These are phyloP conservation scores for Nepenthes mirabilis DNA, from an alignment of 148 eudicot species.

Conservation along the genomic window DNA sequence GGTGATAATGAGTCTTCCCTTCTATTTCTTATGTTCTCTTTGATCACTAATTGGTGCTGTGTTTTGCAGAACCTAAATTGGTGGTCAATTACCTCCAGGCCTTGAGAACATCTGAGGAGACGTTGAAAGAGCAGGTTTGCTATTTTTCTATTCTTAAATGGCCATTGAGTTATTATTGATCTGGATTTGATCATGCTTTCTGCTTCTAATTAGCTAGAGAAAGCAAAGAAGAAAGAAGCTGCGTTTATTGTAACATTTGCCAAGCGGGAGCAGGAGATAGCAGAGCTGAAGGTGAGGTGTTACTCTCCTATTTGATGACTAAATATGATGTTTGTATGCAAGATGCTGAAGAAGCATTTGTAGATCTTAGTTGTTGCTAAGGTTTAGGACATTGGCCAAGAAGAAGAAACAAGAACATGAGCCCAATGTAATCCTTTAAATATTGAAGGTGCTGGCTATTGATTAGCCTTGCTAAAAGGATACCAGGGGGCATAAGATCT, in stretches of 20 bases:
- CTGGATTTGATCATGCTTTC: constrained; percentile 5
- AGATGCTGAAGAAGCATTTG: background rate
- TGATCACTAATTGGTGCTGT: background rate
- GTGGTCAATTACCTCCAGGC: constrained; percentile 68
- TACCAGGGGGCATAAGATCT: too few relatives aligned
- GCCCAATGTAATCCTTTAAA: too few relatives aligned
- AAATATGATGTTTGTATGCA: background rate
- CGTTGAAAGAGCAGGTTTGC: constrained; percentile 76
- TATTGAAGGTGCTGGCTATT: too few relatives aligned
- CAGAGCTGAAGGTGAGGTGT: constrained; percentile 72
- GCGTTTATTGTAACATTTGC: constrained; percentile 95
- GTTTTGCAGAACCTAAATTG: constrained; percentile 55
- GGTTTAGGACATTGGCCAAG: background rate
- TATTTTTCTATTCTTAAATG: background rate
- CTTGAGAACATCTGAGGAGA: constrained; percentile 81
- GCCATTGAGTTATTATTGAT: background rate
- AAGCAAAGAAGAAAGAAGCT: constrained; percentile 96
- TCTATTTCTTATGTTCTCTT: background rate
- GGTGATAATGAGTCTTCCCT: background rate
- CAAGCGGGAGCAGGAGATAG: constrained; percentile 95
- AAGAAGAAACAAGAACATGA: too few relatives aligned
- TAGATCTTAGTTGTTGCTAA: background rate
- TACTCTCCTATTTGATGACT: background rate
- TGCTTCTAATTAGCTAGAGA: constrained; percentile 53
- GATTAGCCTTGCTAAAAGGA: too few relatives aligned